Percentiles rank a stretch among this genome's conserved stretches.
Evolutionary conservation across 2,329 filamentous ascomycete genomes (phyloP).

Genomic region (Leptodontidium sp.): DNA sequence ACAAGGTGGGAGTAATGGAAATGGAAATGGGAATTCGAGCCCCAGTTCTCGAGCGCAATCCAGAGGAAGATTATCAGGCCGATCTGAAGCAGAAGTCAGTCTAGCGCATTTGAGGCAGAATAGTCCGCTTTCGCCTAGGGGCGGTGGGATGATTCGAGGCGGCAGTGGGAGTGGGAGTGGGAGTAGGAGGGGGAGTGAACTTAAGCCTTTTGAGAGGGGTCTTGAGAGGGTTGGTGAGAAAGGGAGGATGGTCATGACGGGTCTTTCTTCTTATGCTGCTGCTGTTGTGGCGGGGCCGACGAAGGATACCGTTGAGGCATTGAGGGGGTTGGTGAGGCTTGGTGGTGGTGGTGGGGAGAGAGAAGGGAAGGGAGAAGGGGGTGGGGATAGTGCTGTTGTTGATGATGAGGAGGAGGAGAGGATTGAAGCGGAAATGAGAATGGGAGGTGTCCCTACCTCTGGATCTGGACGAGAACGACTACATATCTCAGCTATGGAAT

Average conservation of each 20-base stretch:
- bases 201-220: slow-evolving; percentile 34
- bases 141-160: slow-evolving; percentile 39
- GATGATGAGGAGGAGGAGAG: background rate
- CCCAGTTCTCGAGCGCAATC: slow-evolving; percentile 32
- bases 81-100: slow-evolving; percentile 52
- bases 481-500: slow-evolving; percentile 35
- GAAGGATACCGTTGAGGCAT: slow-evolving; percentile 34
- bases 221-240: slow-evolving; percentile 36
- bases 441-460: too few species aligned
- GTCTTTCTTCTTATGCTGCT: slow-evolving; percentile 46
- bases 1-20: slow-evolving; percentile 10
- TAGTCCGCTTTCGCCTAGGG: slow-evolving; percentile 47
- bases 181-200: slow-evolving; percentile 36
- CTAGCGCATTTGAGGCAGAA: slow-evolving; percentile 53
- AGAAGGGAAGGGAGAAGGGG: slow-evolving; percentile 7
- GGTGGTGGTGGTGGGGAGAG: slow-evolving; percentile 20
- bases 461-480: background rate
- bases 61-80: slow-evolving; percentile 29
- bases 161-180: background rate
- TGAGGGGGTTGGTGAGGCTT: slow-evolving; percentile 25
- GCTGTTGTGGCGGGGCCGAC: slow-evolving; percentile 38
- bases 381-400: background rate
- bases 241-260: slow-evolving; percentile 32
- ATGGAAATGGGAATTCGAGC: background rate
- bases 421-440: too few species aligned